phyloP scores from a whole-genome alignment of 2,329 filamentous ascomycete genomes.

The Aspergillus ochraceus region DNA sequence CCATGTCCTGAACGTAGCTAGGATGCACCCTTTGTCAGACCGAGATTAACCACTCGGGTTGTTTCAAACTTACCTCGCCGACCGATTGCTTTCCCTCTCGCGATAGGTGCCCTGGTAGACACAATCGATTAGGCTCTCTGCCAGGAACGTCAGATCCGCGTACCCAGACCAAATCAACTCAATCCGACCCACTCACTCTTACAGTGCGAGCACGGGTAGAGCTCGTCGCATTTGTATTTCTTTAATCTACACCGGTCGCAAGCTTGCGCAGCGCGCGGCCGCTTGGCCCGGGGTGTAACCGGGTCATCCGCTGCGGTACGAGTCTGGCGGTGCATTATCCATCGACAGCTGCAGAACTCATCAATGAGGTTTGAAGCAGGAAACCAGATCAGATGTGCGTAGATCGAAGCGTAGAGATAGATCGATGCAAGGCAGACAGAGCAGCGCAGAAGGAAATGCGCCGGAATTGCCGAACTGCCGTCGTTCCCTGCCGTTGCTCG shows the following conservation, averaged over 20 bases:
- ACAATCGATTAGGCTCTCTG: slow-evolving; percentile 36
- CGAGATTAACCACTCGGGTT: neutral
- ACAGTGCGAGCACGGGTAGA: slow-evolving; percentile 47
- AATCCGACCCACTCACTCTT: slow-evolving; percentile 34
- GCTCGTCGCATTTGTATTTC: slow-evolving; percentile 53
- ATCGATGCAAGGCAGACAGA: neutral
- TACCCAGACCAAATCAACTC: neutral
- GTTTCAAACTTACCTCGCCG: slow-evolving; percentile 24
- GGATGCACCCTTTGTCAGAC: neutral
- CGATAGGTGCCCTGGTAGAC: slow-evolving; percentile 37
- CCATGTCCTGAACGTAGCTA: slow-evolving; percentile 39
- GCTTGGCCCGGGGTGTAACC: slow-evolving; percentile 27
- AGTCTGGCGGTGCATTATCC: slow-evolving; percentile 40
- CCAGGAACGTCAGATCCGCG: neutral
- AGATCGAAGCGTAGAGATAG: neutral
- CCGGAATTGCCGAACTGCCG: neutral
- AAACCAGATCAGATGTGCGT: neutral
- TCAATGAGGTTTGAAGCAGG: slow-evolving; percentile 2
- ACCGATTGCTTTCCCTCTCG: slow-evolving; percentile 29
- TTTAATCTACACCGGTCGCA: slow-evolving; percentile 50
- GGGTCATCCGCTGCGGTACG: slow-evolving; percentile 16
- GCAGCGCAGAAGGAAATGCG: neutral
- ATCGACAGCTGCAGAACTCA: slow-evolving; percentile 11
- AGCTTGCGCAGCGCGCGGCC: slow-evolving; percentile 47
- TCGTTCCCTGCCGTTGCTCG: too few species aligned